Percentiles rank a stretch among this genome's conserved stretches.
Evolutionary conservation across 208 protist species (phyloP).

Genomic region (Leishmania martiniquensis): DNA sequence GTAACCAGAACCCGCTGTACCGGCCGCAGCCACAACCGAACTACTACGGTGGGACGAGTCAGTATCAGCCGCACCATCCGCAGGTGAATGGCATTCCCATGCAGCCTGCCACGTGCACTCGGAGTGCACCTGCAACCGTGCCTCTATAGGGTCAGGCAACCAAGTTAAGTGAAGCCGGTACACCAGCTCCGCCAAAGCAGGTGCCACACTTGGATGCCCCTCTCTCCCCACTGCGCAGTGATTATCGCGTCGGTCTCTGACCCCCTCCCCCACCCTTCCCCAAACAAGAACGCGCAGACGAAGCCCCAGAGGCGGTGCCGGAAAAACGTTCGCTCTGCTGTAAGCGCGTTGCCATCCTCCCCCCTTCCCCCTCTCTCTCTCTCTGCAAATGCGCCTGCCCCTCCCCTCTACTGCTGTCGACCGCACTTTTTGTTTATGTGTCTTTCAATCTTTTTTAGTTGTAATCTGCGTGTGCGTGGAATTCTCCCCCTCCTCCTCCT

Average conservation of each 20-base stretch:
- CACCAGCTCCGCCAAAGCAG: neutral
- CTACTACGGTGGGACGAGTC: neutral
- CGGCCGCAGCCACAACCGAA: neutral
- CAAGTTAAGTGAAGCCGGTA: neutral
- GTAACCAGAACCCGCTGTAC: neutral
- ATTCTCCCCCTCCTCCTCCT: neutral
- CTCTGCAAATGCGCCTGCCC: too few relatives aligned
- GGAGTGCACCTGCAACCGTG: neutral
- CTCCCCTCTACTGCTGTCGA: neutral
- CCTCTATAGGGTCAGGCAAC: neutral
- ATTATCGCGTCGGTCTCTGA: too few relatives aligned
- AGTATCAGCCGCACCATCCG: constrained; percentile 2
- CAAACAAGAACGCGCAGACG: too few relatives aligned
- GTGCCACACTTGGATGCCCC: neutral
- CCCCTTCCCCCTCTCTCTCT: neutral
- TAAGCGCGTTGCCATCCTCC: neutral
- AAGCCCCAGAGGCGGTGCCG: too few relatives aligned
- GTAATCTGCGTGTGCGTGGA: neutral
- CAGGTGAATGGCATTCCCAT: neutral
- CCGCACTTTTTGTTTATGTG: neutral
- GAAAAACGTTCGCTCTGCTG: too few relatives aligned
- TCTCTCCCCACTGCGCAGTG: neutral
- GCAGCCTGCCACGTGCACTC: neutral
- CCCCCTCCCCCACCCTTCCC: too few relatives aligned
- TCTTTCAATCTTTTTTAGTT: neutral